These are phyloP conservation scores for Gyrodon lividus DNA, from an alignment of 768 basidiomycete genomes.

Conservation along the genomic window DNA sequence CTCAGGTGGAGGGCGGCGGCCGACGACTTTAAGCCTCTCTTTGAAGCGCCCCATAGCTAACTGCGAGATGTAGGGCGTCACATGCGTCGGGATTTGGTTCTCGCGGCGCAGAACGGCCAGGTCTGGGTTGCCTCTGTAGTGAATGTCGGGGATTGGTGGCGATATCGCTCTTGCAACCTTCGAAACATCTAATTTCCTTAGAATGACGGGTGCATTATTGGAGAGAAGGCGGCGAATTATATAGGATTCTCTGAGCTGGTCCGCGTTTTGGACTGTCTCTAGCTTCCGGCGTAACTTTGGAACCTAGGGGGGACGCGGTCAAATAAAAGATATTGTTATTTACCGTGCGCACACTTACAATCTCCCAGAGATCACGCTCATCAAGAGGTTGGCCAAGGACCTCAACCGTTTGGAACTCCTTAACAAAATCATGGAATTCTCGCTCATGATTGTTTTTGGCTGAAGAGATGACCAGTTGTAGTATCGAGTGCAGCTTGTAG, in stretches of 20 bases:
- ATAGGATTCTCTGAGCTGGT: constrained; percentile 18
- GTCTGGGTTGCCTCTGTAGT: constrained; percentile 47
- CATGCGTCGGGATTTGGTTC: constrained; percentile 55
- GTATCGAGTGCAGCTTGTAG: constrained; percentile 47
- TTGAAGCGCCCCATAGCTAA: constrained; percentile 52
- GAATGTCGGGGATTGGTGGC: not conserved
- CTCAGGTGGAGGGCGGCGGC: constrained; percentile 33
- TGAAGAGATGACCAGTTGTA: constrained; percentile 46
- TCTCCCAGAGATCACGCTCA: constrained; percentile 29
- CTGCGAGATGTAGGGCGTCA: constrained; percentile 57
- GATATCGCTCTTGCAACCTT: not conserved
- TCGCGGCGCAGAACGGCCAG: constrained; percentile 53
- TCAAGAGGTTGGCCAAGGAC: constrained; percentile 18
- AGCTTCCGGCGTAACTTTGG: constrained; percentile 18
- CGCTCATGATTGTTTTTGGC: constrained; percentile 24
- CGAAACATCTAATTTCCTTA: constrained; percentile 8
- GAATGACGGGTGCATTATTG: constrained; percentile 9
- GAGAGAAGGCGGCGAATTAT: constrained; percentile 21
- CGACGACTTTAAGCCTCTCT: constrained; percentile 56
- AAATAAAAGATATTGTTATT: not conserved
- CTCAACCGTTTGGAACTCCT: constrained; percentile 23
- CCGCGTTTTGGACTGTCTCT: constrained; percentile 22
- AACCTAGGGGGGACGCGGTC: constrained; percentile 10
- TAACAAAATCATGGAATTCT: constrained; percentile 37
- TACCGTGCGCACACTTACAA: constrained; percentile 12